Percentiles rank a stretch among this genome's conserved stretches.
These are phyloP conservation scores for Calocybe cyanea DNA, from an alignment of 768 basidiomycete species.

Conservation along the genomic window DNA sequence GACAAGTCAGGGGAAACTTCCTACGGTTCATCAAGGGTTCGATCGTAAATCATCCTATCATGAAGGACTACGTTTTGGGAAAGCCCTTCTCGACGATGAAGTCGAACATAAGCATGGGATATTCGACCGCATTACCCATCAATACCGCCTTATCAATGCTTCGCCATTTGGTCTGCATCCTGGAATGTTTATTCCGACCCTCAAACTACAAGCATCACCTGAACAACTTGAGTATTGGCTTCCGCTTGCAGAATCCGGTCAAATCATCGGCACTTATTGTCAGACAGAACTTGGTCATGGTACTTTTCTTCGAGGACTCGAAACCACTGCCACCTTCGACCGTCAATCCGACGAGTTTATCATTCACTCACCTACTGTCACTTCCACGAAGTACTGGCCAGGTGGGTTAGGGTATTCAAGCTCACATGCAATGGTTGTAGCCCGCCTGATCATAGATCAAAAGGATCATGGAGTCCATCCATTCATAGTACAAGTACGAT, in stretches of 20 bases:
- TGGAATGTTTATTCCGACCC: conserved; percentile 20
- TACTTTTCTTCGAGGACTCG: conserved; percentile 21
- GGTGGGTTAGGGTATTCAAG: conserved; percentile 20
- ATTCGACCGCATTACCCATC: conserved; percentile 14
- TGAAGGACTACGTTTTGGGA: conserved; percentile 20
- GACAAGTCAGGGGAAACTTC: conserved; percentile 8
- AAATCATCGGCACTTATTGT: conserved; percentile 22
- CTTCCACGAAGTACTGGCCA: conserved; percentile 24
- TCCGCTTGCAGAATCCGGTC: conserved; percentile 18
- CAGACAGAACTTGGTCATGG: conserved; percentile 27
- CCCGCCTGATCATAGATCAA: conserved; percentile 14
- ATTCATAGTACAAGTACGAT: conserved; percentile 24
- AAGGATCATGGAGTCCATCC: conserved; percentile 21
- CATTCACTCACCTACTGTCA: conserved; percentile 21
- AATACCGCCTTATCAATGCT: conserved; percentile 17
- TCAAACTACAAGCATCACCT: conserved; percentile 18
- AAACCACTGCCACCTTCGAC: conserved; percentile 25
- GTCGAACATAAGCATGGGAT: conserved; percentile 12
- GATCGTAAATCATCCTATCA: conserved; percentile 18
- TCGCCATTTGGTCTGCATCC: conserved; percentile 23
- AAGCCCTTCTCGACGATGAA: conserved; percentile 17
- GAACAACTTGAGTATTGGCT: conserved; percentile 23
- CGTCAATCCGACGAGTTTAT: conserved; percentile 19
- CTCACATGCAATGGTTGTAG: conserved; percentile 25
- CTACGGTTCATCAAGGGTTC: conserved; percentile 14